Percentiles rank a stretch among this genome's conserved stretches.
Evolutionary conservation across 2,329 filamentous ascomycete genomes (phyloP).

Genomic region (Intubia oerlemansii): DNA sequence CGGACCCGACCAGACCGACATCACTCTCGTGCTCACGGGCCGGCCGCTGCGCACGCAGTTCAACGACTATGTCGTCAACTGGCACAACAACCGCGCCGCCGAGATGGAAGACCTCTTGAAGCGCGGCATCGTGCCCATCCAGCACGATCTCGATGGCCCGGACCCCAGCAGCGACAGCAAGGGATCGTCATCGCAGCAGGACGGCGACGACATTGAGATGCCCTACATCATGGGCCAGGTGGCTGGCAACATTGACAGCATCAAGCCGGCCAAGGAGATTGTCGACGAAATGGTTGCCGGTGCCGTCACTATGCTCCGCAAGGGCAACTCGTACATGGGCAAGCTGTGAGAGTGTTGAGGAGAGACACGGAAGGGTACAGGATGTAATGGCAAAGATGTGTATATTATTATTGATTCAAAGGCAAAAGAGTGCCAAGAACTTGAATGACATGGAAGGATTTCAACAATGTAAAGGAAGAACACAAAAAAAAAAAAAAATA

Average conservation of each 20-base stretch:
- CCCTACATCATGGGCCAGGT: constrained; percentile 93
- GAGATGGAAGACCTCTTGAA: constrained; percentile 58
- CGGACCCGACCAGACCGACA: constrained; percentile 54
- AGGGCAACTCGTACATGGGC: constrained; percentile 36
- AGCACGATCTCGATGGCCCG: constrained; percentile 68
- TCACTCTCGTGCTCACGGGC: constrained; percentile 67
- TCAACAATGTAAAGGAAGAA: too few relatives aligned
- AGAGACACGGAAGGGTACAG: neutral
- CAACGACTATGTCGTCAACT: constrained; percentile 65
- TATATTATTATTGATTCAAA: too few relatives aligned
- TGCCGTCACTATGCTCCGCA: constrained; percentile 44
- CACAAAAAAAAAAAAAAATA: neutral
- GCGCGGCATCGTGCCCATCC: constrained; percentile 58
- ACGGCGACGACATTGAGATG: constrained; percentile 43
- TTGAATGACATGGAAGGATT: too few relatives aligned
- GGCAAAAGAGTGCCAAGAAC: too few relatives aligned
- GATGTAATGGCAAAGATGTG: neutral
- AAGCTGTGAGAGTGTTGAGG: neutral
- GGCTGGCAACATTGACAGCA: constrained; percentile 50
- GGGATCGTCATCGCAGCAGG: too few relatives aligned
- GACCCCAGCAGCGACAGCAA: too few relatives aligned
- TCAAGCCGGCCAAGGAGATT: constrained; percentile 67
- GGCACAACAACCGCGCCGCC: constrained; percentile 61
- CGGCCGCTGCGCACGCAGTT: constrained; percentile 59
- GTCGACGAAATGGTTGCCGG: constrained; percentile 78